Percentiles rank a stretch among this genome's conserved stretches.
Evolutionary conservation across 2,329 filamentous ascomycete genomes (phyloP).

Genomic region (Fonsecaea pugnacius): DNA sequence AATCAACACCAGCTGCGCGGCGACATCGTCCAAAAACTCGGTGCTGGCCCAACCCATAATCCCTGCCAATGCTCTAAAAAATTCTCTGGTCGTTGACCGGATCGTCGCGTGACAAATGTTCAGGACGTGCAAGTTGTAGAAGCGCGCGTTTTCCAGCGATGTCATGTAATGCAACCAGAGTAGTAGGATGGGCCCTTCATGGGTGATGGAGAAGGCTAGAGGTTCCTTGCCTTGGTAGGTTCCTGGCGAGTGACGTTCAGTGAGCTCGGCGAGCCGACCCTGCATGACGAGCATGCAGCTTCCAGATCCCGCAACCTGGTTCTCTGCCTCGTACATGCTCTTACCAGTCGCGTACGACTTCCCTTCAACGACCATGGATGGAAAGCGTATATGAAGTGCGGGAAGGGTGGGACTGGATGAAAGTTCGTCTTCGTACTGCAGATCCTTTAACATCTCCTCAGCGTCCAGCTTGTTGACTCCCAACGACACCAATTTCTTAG

Average conservation of each 20-base stretch:
- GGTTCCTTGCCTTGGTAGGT: not conserved
- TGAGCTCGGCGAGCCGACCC: not conserved
- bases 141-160: not conserved
- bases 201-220: constrained; percentile 35
- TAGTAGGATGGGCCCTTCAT: constrained; percentile 33
- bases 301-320: not conserved
- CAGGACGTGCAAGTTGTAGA: constrained; percentile 13
- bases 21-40: constrained; percentile 8
- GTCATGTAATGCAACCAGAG: constrained; percentile 29
- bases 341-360: not conserved
- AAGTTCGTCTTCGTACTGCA: not conserved
- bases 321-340: not conserved
- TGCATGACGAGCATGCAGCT: not conserved
- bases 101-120: not conserved
- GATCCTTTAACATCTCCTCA: not conserved
- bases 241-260: not conserved
- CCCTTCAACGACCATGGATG: not conserved
- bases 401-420: not conserved
- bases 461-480: not conserved
- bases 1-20: not conserved
- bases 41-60: not conserved
- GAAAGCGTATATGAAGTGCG: not conserved
- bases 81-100: not conserved
- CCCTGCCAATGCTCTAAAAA: not conserved
- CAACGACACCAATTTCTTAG: not conserved